phyloP scores from a whole-genome alignment of 345 rosid species.

The Conringia planisiliqua region DNA sequence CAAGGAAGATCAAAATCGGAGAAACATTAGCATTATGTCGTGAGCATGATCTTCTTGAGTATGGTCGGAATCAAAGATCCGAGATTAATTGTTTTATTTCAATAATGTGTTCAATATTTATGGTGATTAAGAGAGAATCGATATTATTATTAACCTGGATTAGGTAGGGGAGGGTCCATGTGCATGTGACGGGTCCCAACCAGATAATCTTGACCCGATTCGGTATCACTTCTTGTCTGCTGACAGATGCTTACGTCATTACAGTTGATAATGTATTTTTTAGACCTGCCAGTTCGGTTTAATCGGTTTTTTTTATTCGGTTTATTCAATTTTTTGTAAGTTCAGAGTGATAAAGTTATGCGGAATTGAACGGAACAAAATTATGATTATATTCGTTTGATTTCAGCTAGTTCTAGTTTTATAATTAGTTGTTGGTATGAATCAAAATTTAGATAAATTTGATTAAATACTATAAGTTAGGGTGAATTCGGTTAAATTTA shows the following conservation, averaged over 20 bases:
- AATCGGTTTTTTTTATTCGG: too few species aligned
- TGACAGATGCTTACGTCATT: constrained; percentile 24
- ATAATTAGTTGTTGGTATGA: too few species aligned
- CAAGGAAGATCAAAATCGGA: constrained; percentile 18
- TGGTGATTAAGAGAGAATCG: constrained; percentile 14
- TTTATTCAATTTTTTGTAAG: too few species aligned
- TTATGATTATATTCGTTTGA: too few species aligned
- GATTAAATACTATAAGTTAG: too few species aligned
- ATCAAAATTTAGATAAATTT: too few species aligned
- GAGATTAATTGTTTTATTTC: constrained; percentile 3
- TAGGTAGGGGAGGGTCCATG: constrained; percentile 35
- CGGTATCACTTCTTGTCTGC: constrained; percentile 27
- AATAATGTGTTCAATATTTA: constrained; percentile 3
- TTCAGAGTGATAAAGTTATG: too few species aligned
- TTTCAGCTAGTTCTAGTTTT: too few species aligned
- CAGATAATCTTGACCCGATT: constrained; percentile 38
- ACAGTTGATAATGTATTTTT: background rate
- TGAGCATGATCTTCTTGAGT: constrained; percentile 20
- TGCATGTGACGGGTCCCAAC: constrained; percentile 38
- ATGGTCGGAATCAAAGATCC: constrained; percentile 31
- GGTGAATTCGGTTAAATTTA: too few species aligned
- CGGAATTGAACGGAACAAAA: too few species aligned
- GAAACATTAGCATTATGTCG: constrained; percentile 30
- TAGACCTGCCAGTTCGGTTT: too few species aligned
- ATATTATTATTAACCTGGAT: constrained; percentile 14